Conservation (phyloP, 306 rosid genomes). For the Rubus parviflorus region DNA sequence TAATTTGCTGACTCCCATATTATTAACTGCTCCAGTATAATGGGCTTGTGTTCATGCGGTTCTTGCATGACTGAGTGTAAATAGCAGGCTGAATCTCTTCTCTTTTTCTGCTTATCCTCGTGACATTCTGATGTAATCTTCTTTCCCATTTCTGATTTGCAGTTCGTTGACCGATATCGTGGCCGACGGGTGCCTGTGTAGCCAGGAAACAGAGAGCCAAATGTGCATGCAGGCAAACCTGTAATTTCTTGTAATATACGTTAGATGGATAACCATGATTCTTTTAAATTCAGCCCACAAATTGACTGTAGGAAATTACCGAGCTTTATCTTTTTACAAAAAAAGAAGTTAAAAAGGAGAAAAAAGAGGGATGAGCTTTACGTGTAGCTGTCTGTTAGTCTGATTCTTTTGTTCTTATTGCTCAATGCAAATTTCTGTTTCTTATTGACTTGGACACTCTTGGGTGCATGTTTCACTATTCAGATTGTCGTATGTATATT, state of each 20-base stretch:
- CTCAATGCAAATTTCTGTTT: neutral
- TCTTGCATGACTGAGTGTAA: neutral
- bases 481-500: neutral
- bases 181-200: slow-evolving; percentile 88
- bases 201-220: slow-evolving; percentile 25
- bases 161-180: slow-evolving; percentile 82
- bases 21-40: neutral
- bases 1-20: neutral
- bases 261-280: slow-evolving; percentile 28
- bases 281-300: slow-evolving; percentile 24
- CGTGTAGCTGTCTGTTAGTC: neutral
- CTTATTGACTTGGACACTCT: neutral
- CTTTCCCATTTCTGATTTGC: slow-evolving; percentile 34
- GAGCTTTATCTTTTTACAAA: neutral
- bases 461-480: neutral
- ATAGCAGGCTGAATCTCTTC: neutral
- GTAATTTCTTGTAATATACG: slow-evolving; percentile 52
- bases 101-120: neutral
- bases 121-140: slow-evolving; percentile 10
- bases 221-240: slow-evolving; percentile 32
- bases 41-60: neutral
- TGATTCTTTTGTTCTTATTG: slow-evolving; percentile 5
- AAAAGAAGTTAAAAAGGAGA: neutral
- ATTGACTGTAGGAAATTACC: slow-evolving; percentile 18
- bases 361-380: neutral